A percentile compares a stretch with the other conserved stretches of the same genome.
phyloP scores from a whole-genome alignment of 768 basidiomycete genomes.

The Leccinum imitatum region DNA sequence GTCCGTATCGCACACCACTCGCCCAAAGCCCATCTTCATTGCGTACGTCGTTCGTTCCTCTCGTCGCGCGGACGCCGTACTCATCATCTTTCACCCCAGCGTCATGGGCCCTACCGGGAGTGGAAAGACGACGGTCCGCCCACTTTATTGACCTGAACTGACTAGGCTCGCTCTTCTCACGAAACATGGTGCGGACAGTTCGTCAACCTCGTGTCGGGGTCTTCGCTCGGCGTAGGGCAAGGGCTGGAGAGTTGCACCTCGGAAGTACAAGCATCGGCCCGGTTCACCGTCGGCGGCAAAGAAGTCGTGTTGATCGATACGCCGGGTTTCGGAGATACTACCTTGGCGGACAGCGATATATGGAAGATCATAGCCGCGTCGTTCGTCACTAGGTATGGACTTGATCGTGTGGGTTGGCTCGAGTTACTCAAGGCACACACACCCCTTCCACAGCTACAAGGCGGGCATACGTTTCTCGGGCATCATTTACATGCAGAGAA shows the following conservation, averaged over 20 bases:
- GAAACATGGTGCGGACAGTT: slow-evolving; percentile 23
- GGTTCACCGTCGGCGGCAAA: slow-evolving; percentile 29
- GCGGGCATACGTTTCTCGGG: slow-evolving; percentile 38
- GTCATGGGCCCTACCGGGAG: slow-evolving; percentile 33
- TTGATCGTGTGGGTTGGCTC: not conserved
- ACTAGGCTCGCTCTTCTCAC: not conserved
- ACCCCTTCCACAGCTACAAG: slow-evolving; percentile 18
- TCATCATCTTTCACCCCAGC: slow-evolving; percentile 17
- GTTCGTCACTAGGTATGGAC: slow-evolving; percentile 27
- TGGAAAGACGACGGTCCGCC: slow-evolving; percentile 32
- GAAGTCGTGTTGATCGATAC: slow-evolving; percentile 55
- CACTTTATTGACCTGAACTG: not conserved
- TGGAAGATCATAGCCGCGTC: slow-evolving; percentile 48
- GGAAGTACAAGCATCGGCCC: slow-evolving; percentile 30
- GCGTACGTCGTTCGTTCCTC: slow-evolving; percentile 18
- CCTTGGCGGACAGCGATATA: slow-evolving; percentile 47
- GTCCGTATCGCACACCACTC: not conserved
- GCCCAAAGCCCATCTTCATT: slow-evolving; percentile 25
- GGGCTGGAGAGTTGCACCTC: slow-evolving; percentile 37
- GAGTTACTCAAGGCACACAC: not conserved
- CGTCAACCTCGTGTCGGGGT: slow-evolving; percentile 34
- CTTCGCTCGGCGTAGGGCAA: slow-evolving; percentile 29
- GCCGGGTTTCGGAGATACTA: slow-evolving; percentile 60
- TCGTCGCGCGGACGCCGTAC: not conserved
- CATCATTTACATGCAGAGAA: slow-evolving; percentile 53